Evolutionary conservation across 2,329 filamentous ascomycete genomes (phyloP), one percentile per base, ranked within the genome.

Genomic region (Cladorrhinum sp.): DNA sequence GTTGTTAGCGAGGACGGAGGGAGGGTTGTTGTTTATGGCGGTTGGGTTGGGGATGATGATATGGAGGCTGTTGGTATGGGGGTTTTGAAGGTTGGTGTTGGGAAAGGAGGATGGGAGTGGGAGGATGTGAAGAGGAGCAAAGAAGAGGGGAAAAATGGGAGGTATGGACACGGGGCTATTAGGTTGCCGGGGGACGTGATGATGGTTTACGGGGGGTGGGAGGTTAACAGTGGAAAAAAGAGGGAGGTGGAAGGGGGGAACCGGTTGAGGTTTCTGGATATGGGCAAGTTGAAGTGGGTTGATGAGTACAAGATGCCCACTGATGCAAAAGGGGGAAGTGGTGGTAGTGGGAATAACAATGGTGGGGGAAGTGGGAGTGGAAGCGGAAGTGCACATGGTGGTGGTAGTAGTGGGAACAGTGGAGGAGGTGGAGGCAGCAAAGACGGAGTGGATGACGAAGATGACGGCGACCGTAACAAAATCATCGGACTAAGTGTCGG

Each of bases 1-100:
- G 84, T 96, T 1, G 76, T 97, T 3, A 91, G 86, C 25, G 83
- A 89, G 56, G 92, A 96, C 69, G 93, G 93, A 0, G 84, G 79
- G 24, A 85, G 83, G n/a, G 79, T 98, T 8, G 78, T 96, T 45
- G 77, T 99, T 1, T 81, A 92, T 62, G 95, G 95, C 20, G 95
- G 95, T 1, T 99, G 95, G 95, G 92, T 97, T 3, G 93, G 93
- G 2, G 87, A 96, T 69, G 81, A 78, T 8, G 89, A 86, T 29
- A 84, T 93, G 1, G 95, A 95, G 0, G 79, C 87, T 27, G 95
- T 95, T 1, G 92, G 96, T 70, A 78, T 98, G 24, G 90, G 85
- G 0, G 76, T 97, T 2, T 77, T 98, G 2, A 79, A 91, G 60
- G 79, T 97, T 60, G 91, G 88, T 6, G 82, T 87, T 62, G 87